Percentiles rank a stretch among this genome's conserved stretches.
These are phyloP conservation scores for Daldinia grandis DNA, from an alignment of 495 filamentous ascomycete genomes.

Conservation along the genomic window DNA sequence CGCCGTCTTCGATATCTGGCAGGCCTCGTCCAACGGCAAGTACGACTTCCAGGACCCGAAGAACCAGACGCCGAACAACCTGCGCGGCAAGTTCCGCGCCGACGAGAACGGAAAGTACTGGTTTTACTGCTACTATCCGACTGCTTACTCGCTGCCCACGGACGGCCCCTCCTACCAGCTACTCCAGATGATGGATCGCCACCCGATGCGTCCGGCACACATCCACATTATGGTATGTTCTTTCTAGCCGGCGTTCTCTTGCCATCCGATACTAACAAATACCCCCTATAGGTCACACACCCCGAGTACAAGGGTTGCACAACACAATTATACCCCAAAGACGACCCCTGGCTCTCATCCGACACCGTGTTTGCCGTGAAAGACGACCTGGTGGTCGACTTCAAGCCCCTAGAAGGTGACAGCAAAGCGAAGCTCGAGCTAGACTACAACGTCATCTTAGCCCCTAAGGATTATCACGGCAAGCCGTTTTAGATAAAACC, in stretches of 20 bases:
- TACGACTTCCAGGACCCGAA: constrained; percentile 91
- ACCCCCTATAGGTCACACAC: constrained; percentile 51
- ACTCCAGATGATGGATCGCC: constrained; percentile 75
- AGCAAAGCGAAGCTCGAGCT: constrained; percentile 73
- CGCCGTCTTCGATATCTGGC: constrained; percentile 87
- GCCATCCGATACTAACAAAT: neutral
- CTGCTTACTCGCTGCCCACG: constrained; percentile 78
- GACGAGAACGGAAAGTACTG: constrained; percentile 78
- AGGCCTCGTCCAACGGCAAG: constrained; percentile 82
- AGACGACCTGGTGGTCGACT: constrained; percentile 77
- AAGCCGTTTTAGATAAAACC: constrained; percentile 37
- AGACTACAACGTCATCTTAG: constrained; percentile 67
- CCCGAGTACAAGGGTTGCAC: constrained; percentile 70
- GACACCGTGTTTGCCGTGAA: constrained; percentile 86
- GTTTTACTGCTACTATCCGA: constrained; percentile 86
- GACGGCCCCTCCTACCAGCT: constrained; percentile 77
- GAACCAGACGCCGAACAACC: constrained; percentile 79
- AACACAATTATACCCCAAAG: constrained; percentile 80
- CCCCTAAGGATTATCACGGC: constrained; percentile 60
- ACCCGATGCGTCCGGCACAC: constrained; percentile 84
- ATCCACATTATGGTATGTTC: constrained; percentile 81
- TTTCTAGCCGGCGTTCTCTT: neutral
- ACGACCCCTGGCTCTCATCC: constrained; percentile 71
- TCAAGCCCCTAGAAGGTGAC: constrained; percentile 69
- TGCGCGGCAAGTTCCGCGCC: constrained; percentile 82